Conservation (phyloP, 306 rosid species). For the Sophora flavescens region DNA sequence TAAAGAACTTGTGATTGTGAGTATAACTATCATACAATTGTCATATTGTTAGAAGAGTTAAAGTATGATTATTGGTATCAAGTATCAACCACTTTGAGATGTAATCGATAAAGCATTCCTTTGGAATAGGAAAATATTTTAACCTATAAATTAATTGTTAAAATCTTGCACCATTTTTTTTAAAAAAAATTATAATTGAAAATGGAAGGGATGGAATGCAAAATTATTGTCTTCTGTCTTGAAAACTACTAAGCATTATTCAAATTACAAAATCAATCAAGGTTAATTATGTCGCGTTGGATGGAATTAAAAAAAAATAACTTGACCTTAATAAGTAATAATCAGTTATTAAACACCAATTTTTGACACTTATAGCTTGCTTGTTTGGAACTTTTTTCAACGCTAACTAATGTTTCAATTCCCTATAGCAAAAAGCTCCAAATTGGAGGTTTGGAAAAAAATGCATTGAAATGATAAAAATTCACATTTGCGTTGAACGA, state of each 20-base stretch:
- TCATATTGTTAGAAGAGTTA: not conserved
- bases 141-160: too few relatives aligned
- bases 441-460: too few relatives aligned
- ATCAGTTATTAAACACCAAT: not conserved
- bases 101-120: too few relatives aligned
- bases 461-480: too few relatives aligned
- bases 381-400: too few relatives aligned
- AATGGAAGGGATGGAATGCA: not conserved
- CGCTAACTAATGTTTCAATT: too few relatives aligned
- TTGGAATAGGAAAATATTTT: not conserved
- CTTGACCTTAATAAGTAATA: not conserved
- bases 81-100: not conserved
- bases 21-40: not conserved
- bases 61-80: too few relatives aligned
- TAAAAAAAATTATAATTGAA: not conserved
- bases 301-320: not conserved
- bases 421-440: too few relatives aligned
- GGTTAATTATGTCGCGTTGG: not conserved
- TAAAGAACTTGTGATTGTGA: not conserved
- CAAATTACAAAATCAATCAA: not conserved
- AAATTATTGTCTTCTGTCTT: too few relatives aligned
- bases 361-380: not conserved
- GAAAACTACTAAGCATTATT: not conserved
- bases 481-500: too few relatives aligned
- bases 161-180: too few relatives aligned